Percentiles rank a stretch among this genome's conserved stretches.
Conservation (phyloP, 305 asterid species). For the Lippia alba region DNA sequence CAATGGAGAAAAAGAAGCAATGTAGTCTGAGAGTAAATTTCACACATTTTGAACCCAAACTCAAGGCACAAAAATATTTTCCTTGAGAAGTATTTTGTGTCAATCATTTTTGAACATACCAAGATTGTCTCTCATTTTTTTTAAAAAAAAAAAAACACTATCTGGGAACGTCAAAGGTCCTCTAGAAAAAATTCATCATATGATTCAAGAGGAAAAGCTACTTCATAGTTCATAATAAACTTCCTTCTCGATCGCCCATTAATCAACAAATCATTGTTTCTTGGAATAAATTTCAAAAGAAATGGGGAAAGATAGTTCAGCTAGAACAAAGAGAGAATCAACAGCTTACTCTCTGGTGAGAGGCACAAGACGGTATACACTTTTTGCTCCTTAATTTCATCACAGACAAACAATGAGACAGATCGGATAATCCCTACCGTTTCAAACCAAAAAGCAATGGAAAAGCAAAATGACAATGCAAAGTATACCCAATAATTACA, state of each 20-base stretch:
- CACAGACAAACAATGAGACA: constrained; percentile 44
- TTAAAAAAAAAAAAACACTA: constrained; percentile 8
- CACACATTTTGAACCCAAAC: no score
- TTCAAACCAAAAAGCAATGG: constrained; percentile 36
- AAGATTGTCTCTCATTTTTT: constrained; percentile 4
- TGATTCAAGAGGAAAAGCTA: constrained; percentile 12
- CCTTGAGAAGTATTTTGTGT: not conserved
- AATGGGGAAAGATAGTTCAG: not conserved
- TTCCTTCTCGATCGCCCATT: constrained; percentile 2
- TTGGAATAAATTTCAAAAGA: not conserved
- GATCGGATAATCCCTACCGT: constrained; percentile 42
- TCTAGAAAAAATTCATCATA: not conserved
- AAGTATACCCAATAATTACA: constrained; percentile 56
- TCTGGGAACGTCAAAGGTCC: not conserved
- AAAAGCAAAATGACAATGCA: constrained; percentile 39
- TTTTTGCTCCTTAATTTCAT: constrained; percentile 80
- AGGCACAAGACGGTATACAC: constrained; percentile 82
- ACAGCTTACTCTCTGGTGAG: constrained; percentile 67
- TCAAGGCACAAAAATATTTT: no score
- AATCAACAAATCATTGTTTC: constrained; percentile 17
- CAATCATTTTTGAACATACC: constrained; percentile 11
- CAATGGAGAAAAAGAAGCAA: no score
- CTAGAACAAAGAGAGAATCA: constrained; percentile 19
- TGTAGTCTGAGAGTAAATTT: not conserved
- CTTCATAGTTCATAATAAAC: not conserved